Evolutionary conservation across 257 asterid species (phyloP).

Genomic region (Thymus quinquecostatus): DNA sequence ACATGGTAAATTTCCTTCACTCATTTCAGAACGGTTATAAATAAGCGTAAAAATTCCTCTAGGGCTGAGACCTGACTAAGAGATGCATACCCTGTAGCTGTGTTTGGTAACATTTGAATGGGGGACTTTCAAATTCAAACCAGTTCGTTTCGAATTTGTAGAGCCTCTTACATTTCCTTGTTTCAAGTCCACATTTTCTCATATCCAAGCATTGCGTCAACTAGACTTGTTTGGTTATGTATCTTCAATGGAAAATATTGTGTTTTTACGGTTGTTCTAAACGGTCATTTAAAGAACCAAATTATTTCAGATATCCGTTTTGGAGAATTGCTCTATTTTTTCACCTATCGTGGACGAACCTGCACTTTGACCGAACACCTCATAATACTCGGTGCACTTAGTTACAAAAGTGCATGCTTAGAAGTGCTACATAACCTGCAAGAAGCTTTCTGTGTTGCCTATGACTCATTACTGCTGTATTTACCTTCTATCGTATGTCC

Average conservation of each 20-base stretch:
- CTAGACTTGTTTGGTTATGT: neutral
- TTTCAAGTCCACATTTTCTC: slow-evolving; percentile 1
- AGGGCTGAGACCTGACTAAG: slow-evolving; percentile 16
- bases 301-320: neutral
- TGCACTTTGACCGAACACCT: neutral
- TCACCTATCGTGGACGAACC: neutral
- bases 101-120: slow-evolving; percentile 12
- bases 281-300: neutral
- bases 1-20: slow-evolving; percentile 60
- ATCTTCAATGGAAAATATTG: neutral
- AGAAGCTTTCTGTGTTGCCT: neutral
- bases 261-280: neutral
- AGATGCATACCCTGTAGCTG: slow-evolving; percentile 5
- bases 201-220: neutral
- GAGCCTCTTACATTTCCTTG: neutral
- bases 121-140: neutral
- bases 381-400: neutral
- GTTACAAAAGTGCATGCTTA: neutral
- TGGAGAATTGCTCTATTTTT: neutral
- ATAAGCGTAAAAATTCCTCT: neutral
- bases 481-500: neutral
- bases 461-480: neutral
- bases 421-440: neutral
- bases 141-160: slow-evolving; percentile 9
- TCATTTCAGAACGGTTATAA: neutral